phyloP scores from a whole-genome alignment of 176 grass and related monocot species.

The Ensete ventricosum region DNA sequence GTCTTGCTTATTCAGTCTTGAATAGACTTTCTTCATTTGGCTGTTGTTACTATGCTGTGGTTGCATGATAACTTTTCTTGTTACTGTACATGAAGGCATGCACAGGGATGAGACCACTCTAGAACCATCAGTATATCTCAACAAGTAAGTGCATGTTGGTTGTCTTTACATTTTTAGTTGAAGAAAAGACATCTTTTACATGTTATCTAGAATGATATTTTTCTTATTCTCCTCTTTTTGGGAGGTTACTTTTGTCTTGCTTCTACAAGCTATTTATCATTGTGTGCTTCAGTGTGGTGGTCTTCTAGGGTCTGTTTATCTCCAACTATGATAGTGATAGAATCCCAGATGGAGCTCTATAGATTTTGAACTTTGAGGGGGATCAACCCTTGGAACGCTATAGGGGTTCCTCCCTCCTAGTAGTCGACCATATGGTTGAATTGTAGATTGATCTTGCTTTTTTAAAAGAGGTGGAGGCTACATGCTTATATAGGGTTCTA shows the following conservation, averaged over 20 bases:
- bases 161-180: background rate
- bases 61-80: slow-evolving; percentile 13
- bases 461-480: no score
- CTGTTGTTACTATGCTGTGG: background rate
- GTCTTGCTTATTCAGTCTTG: no score
- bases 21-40: background rate
- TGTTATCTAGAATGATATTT: background rate
- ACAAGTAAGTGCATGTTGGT: slow-evolving; percentile 62
- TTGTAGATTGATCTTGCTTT: no score
- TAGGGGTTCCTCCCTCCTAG: no score
- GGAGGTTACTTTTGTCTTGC: background rate
- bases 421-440: no score
- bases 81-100: slow-evolving; percentile 60
- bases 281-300: background rate
- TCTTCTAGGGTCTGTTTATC: background rate
- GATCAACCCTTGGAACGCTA: no score
- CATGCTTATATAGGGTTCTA: no score
- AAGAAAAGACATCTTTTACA: background rate
- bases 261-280: background rate
- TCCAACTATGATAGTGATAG: background rate
- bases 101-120: slow-evolving; percentile 89
- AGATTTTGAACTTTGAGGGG: no score
- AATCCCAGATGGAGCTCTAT: no score
- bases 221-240: background rate
- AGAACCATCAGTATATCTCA: slow-evolving; percentile 84